phyloP scores from a whole-genome alignment of 2,329 filamentous ascomycete species.

The Diaporthe ilicicola region DNA sequence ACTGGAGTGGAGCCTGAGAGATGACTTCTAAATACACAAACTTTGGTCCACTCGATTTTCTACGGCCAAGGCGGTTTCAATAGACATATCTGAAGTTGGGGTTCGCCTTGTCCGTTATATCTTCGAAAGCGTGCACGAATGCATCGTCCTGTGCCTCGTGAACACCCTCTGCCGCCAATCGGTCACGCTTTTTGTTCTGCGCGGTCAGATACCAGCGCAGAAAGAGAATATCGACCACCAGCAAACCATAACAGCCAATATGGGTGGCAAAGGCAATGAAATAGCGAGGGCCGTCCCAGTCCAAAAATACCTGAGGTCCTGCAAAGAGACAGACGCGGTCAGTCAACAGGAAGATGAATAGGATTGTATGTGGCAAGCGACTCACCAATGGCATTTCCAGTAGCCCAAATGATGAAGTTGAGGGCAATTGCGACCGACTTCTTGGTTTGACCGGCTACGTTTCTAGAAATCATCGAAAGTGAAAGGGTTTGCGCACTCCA shows the following conservation, averaged over 20 bases:
- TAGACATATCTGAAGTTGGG: constrained; percentile 66
- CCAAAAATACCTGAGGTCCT: constrained; percentile 72
- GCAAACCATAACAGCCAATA: constrained; percentile 71
- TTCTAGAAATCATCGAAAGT: constrained; percentile 73
- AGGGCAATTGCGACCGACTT: constrained; percentile 73
- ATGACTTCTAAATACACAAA: not conserved
- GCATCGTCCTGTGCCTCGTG: constrained; percentile 49
- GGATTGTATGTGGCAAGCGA: not conserved
- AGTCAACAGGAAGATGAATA: not conserved
- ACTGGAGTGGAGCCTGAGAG: not conserved
- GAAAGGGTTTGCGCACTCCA: constrained; percentile 76
- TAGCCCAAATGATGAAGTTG: constrained; percentile 76
- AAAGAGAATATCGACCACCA: constrained; percentile 65
- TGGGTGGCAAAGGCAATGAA: constrained; percentile 76
- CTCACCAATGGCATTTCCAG: constrained; percentile 71
- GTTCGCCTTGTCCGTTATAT: constrained; percentile 70
- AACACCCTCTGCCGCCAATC: constrained; percentile 51
- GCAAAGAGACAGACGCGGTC: not conserved
- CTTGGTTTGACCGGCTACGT: constrained; percentile 78
- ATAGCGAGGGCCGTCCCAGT: constrained; percentile 69
- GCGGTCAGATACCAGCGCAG: constrained; percentile 65
- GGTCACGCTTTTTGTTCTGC: constrained; percentile 68
- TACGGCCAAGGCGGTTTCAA: constrained; percentile 37
- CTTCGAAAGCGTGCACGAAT: constrained; percentile 66
- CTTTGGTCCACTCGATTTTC: not conserved